These are phyloP conservation scores for Casuarina equisetifolia DNA, from an alignment of 306 rosid genomes.

Conservation along the genomic window DNA sequence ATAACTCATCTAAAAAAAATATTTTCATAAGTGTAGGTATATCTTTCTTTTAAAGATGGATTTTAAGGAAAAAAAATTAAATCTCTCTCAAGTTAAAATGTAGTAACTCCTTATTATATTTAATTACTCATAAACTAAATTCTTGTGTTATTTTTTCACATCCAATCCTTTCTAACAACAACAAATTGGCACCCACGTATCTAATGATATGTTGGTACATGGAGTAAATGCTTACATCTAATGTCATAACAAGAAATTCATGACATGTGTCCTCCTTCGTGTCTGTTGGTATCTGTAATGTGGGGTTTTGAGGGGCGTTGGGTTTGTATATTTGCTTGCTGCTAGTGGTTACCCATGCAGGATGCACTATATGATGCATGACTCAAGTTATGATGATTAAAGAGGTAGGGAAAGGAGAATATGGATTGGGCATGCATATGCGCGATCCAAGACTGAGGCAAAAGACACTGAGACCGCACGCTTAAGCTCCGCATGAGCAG, in stretches of 20 bases:
- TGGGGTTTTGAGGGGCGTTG: background rate
- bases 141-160: no score
- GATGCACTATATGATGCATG: background rate
- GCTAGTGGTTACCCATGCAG: background rate
- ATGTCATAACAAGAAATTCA: background rate
- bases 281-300: background rate
- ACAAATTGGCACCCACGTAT: background rate
- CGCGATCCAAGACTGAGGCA: background rate
- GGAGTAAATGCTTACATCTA: background rate
- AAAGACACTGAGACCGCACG: constrained; percentile 1
- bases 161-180: no score
- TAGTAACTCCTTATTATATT: no score
- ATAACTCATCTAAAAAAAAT: no score
- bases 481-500: background rate
- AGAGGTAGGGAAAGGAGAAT: background rate
- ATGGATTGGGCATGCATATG: background rate
- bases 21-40: no score
- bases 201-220: background rate
- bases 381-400: background rate
- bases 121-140: no score
- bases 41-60: no score
- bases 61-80: no score
- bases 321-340: background rate
- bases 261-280: background rate
- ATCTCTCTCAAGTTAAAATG: no score